A percentile compares a stretch with the other conserved stretches of the same genome.
phyloP scores from a whole-genome alignment of 352 stramenopile species.

The Phytophthora pisi region DNA sequence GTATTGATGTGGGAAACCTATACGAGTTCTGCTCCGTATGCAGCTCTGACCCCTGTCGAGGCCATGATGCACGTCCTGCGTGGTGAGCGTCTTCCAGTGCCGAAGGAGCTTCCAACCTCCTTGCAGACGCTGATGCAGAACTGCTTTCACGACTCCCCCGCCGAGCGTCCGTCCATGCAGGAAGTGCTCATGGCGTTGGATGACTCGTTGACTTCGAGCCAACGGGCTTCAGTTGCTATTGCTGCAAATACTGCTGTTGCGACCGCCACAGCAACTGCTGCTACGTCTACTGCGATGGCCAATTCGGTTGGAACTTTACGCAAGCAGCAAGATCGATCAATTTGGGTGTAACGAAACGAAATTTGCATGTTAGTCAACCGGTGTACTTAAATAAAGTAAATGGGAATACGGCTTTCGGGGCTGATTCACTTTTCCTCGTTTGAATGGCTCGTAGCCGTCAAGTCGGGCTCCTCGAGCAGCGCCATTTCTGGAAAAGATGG shows the following conservation, averaged over 20 bases:
- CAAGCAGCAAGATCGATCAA: conserved; percentile 35
- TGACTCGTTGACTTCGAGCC: conserved; percentile 31
- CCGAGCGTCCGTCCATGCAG: conserved; percentile 70
- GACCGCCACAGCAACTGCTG: conserved; percentile 21
- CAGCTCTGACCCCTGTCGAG: conserved; percentile 57
- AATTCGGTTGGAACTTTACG: conserved; percentile 16
- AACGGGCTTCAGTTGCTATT: conserved; percentile 26
- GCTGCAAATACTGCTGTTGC: conserved; percentile 25
- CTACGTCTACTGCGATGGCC: conserved; percentile 24
- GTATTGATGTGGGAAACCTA: conserved; percentile 87
- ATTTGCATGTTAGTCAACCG: not conserved
- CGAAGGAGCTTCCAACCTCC: conserved; percentile 46
- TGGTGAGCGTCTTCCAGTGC: conserved; percentile 63
- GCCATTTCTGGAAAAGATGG: too few relatives aligned
- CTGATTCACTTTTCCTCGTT: not conserved
- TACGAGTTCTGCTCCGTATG: conserved; percentile 58
- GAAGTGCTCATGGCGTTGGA: conserved; percentile 63
- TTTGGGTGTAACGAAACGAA: conserved; percentile 34
- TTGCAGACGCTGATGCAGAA: conserved; percentile 66
- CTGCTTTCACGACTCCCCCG: conserved; percentile 72
- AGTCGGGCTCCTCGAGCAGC: not conserved
- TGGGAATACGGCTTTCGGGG: too few relatives aligned
- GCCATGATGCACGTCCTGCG: conserved; percentile 68
- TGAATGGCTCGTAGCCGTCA: not conserved
- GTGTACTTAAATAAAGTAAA: too few relatives aligned